Evolutionary conservation across 768 basidiomycete genomes (phyloP), one percentile per base, ranked within the genome.

Genomic region (Amanita jacksonii): DNA sequence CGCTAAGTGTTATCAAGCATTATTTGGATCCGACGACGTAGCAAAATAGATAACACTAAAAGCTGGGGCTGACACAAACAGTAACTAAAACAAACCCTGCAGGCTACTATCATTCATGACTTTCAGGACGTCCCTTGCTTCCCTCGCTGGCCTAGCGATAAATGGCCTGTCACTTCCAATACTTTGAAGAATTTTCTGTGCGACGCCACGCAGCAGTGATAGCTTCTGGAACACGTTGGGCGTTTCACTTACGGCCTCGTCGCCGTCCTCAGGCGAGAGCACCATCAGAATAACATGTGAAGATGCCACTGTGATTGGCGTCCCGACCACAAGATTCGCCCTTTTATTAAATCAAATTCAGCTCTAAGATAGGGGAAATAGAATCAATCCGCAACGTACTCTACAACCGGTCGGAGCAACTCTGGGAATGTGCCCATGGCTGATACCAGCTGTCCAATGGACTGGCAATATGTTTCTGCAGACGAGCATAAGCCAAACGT

Each of bases 101-200:
- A 74, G 54, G 49, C 54, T 63, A 28, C 67, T 63, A 31, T 74
- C 70, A 20, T 64, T 63, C 40, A 73, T 48, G 38, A 62, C 61
- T 50, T 66, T 74, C 22, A 93, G 55, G 18, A 82, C 45, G 40
- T 94, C 91, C 49, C 81, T 71, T 2, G 91, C 82, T 55, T 93
- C 89, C 34, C 90, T 68, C 5, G 88, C 84, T 0, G 88, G 89
- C 36, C 89, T 69, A 8, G 85, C 72, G 33, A 93, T 77, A 15
- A 73, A 68, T 2, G 85, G 77, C 27, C 74, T 74, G 33, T 91
- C 87, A 48, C 71, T 79, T 2, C 70, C 76, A 1, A 75, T 72
- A 52, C 81, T 77, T 49, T 84, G 81, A 41, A 78, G 65, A 3
- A 85, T 70, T 58, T 91, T 91, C 58, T 81, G 76, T 0, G 83